Evolutionary conservation across 352 stramenopile genomes (phyloP).

Genomic region (Globisporangium alternatum): DNA sequence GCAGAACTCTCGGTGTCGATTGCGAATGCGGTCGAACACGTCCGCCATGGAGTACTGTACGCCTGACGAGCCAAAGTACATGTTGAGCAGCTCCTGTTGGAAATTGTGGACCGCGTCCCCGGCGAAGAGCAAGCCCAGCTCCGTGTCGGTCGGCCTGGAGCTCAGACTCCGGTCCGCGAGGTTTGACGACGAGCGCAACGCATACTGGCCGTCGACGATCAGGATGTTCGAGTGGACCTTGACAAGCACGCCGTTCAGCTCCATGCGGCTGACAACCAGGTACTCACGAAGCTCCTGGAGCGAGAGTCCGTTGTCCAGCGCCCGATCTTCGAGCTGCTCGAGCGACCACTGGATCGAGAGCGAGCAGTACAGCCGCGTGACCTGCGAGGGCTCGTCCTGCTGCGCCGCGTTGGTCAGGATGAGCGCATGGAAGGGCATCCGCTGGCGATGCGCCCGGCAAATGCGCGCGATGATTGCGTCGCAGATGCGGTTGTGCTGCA

Average conservation of each 20-base stretch:
- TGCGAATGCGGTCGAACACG: slow-evolving; percentile 24
- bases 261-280: slow-evolving; percentile 48
- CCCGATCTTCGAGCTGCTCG: slow-evolving; percentile 59
- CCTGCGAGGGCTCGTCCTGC: slow-evolving; percentile 71
- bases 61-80: slow-evolving; percentile 48
- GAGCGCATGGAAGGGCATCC: slow-evolving; percentile 51
- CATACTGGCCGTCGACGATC: slow-evolving; percentile 69
- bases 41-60: slow-evolving; percentile 30
- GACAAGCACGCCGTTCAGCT: slow-evolving; percentile 44
- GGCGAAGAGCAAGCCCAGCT: slow-evolving; percentile 60
- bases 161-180: slow-evolving; percentile 74
- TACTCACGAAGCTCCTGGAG: slow-evolving; percentile 37
- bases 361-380: slow-evolving; percentile 76
- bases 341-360: slow-evolving; percentile 78
- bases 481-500: slow-evolving; percentile 77
- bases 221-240: slow-evolving; percentile 84
- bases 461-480: slow-evolving; percentile 59
- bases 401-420: slow-evolving; percentile 74
- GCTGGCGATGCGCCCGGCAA: slow-evolving; percentile 28
- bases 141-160: slow-evolving; percentile 62
- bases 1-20: slow-evolving; percentile 15
- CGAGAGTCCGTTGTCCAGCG: slow-evolving; percentile 39
- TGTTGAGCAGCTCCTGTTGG: slow-evolving; percentile 66
- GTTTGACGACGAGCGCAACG: slow-evolving; percentile 71
- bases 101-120: slow-evolving; percentile 39